Base-by-base conservation (phyloP, 78 protist genomes). In the Dictyostelium citrinum region DNA sequence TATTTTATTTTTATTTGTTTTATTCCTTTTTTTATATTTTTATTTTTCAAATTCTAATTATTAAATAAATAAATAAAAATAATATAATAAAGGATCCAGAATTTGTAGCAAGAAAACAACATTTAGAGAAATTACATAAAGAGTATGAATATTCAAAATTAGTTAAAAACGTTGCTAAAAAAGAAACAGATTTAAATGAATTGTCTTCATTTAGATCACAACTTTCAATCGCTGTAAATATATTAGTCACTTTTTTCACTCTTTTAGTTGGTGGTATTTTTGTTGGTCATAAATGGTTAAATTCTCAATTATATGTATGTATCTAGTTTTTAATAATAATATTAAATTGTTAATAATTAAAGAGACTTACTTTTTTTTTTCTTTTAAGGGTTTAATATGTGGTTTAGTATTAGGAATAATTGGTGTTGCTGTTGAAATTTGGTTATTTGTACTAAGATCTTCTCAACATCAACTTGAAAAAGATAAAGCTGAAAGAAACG, bases 341-440 rank as follows among this genome's bases (percentile, higher is more conserved):
- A 14, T 37, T 4, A 49, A 14, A 49, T 14, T 49, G 1, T 14
- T 49, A 16, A 49, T 49, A 49, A 49, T 43, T 6, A 6, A 43
- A 43, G 9, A 43, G 9, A 43, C 14, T 43, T 43, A 43, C 51
- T 43, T 43, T 43, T 43, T 6, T n/a, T 60, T 9, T 60, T 60
- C 24, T 60, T 60, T 60, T n/a, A n/a, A 77, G 29, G 93, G 93
- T 35, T 27, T 88, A 6, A 64, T 83, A 27, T 45, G 70, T 27
- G 93, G 93, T 10, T 49, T 88, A 29, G 80, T 31, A 11, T 43
- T 16, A 5, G 93, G 85, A 45, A 39, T 55, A 33, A 6, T 64
- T 45, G 93, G 93, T 88, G 93, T 88, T 17, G 93, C 76, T 3
- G 93, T 46, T 20, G 93, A 88, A 33, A 79, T 78, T 22, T 88